Percentiles rank a stretch among this genome's conserved stretches.
Conservation (phyloP, 1,284 basidiomycete species). For the Ganoderma meredithae region DNA sequence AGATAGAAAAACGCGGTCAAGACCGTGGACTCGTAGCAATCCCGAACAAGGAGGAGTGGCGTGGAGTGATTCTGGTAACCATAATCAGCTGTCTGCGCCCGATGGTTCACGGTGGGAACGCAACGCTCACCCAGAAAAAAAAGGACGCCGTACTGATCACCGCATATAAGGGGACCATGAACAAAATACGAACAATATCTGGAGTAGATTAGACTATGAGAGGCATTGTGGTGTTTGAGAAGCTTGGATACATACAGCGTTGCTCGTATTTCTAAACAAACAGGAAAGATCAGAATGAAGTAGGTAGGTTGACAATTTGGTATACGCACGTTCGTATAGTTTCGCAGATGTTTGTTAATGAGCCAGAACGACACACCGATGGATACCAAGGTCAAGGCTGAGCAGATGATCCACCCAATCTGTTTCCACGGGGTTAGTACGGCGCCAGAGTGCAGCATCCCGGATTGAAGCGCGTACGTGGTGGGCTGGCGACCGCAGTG, state of each 20-base stretch:
- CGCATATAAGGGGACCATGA: conserved; percentile 84
- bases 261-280: conserved; percentile 66
- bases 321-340: conserved; percentile 69
- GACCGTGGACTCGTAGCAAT: conserved; percentile 76
- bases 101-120: conserved; percentile 11
- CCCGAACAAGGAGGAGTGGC: conserved; percentile 66
- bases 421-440: conserved; percentile 34
- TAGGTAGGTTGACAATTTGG: background rate
- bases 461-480: conserved; percentile 46
- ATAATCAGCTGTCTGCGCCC: background rate
- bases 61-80: conserved; percentile 65
- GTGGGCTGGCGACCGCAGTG: conserved; percentile 47
- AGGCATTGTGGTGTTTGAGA: background rate
- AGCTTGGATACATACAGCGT: conserved; percentile 54
- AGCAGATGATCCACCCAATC: conserved; percentile 79
- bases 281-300: conserved; percentile 16
- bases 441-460: background rate
- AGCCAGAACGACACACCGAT: conserved; percentile 72
- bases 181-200: conserved; percentile 78
- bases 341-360: conserved; percentile 73
- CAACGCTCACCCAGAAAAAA: conserved; percentile 69
- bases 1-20: conserved; percentile 83
- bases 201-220: background rate
- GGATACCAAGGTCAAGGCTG: conserved; percentile 65
- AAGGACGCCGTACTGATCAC: conserved; percentile 73